phyloP scores from a whole-genome alignment of 257 asterid genomes.

The Nicotiana paniculata region DNA sequence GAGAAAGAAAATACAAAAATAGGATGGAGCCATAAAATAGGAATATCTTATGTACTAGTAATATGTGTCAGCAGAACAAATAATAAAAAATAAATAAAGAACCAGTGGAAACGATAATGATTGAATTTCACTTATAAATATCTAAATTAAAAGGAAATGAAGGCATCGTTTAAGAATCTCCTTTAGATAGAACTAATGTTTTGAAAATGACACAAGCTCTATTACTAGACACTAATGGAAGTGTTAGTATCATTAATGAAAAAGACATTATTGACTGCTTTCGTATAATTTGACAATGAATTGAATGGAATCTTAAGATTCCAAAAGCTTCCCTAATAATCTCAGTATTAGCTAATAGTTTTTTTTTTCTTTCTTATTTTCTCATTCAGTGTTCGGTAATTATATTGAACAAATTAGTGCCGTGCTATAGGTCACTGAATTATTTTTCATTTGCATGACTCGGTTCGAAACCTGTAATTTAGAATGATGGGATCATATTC shows the following conservation, averaged over 20 bases:
- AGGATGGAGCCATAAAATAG: neutral
- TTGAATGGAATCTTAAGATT: neutral
- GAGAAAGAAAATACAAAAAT: neutral
- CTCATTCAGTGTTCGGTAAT: too few relatives aligned
- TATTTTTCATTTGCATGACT: too few relatives aligned
- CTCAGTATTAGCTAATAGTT: too few relatives aligned
- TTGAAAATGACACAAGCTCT: neutral
- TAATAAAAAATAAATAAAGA: too few relatives aligned
- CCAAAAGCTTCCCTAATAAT: neutral
- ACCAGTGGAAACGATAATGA: neutral
- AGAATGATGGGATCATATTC: too few relatives aligned
- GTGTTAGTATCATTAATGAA: neutral
- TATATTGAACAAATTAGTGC: too few relatives aligned
- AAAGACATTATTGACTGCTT: neutral
- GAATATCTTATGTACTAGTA: neutral
- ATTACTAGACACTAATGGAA: neutral
- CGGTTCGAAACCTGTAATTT: too few relatives aligned
- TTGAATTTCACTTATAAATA: neutral
- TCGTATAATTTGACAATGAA: neutral
- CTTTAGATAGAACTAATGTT: neutral
- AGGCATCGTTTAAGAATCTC: neutral
- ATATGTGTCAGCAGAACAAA: neutral
- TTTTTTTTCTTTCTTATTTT: too few relatives aligned
- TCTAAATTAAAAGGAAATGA: neutral
- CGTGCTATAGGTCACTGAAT: too few relatives aligned